These are phyloP conservation scores for Penicillium dipodomyicola DNA, from an alignment of 495 filamentous ascomycete species.

Conservation along the genomic window DNA sequence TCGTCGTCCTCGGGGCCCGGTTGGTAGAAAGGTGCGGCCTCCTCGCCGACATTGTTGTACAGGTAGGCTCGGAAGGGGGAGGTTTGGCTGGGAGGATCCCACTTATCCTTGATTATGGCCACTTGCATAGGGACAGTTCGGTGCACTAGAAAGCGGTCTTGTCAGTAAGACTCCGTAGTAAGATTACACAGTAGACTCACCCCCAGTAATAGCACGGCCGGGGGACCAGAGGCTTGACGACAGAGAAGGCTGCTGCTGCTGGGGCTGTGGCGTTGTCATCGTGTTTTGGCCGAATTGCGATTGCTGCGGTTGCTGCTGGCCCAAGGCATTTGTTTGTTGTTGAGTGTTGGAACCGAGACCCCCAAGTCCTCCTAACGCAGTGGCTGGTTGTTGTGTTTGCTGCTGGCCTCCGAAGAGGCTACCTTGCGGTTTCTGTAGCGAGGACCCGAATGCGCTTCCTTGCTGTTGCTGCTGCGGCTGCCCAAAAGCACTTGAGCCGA, in stretches of 20 bases:
- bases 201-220: constrained; percentile 47
- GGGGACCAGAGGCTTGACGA: constrained; percentile 51
- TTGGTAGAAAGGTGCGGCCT: constrained; percentile 76
- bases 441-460: constrained; percentile 33
- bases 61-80: constrained; percentile 89
- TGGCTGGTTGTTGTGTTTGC: constrained; percentile 34
- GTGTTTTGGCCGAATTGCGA: constrained; percentile 33
- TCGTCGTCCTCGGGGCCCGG: constrained; percentile 75
- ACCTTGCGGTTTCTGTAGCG: constrained; percentile 40
- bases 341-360: constrained; percentile 25
- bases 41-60: constrained; percentile 85
- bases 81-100: constrained; percentile 66
- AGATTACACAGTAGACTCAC: constrained; percentile 19
- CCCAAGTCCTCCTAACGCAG: constrained; percentile 23
- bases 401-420: constrained; percentile 36
- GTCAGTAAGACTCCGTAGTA: constrained; percentile 5
- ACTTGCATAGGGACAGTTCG: constrained; percentile 87
- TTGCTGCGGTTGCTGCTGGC: constrained; percentile 40
- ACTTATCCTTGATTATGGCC: constrained; percentile 72
- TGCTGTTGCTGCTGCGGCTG: constrained; percentile 27
- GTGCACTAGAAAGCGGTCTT: constrained; percentile 46
- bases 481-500: constrained; percentile 23
- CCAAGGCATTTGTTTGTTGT: constrained; percentile 28
- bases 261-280: constrained; percentile 30
- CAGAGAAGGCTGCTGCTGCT: constrained; percentile 40